Conservation (phyloP, 805 yeast genomes). For the Millerozyma miso region DNA sequence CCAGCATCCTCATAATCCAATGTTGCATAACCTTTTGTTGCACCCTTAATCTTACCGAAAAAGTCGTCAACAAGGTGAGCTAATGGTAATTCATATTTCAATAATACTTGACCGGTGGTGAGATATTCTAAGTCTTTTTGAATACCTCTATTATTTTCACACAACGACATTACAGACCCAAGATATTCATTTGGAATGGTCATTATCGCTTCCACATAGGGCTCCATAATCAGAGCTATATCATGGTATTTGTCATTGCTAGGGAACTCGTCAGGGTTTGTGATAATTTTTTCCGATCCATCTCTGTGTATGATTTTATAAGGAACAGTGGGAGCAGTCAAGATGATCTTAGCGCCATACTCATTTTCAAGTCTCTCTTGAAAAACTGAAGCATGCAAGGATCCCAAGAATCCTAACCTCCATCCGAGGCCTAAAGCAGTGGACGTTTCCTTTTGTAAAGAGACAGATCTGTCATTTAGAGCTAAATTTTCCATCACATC, state of each 20-base stretch:
- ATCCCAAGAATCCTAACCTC: conserved; percentile 93
- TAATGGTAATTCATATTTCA: conserved; percentile 79
- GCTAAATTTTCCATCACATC: conserved; percentile 87
- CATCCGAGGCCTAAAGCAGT: conserved; percentile 96
- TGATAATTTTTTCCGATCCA: conserved; percentile 61
- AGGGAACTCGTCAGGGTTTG: conserved; percentile 94
- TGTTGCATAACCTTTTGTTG: conserved; percentile 89
- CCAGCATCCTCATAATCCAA: conserved; percentile 94
- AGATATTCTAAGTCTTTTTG: conserved; percentile 77
- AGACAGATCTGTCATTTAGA: conserved; percentile 86
- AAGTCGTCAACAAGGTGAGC: conserved; percentile 92
- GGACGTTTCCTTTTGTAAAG: conserved; percentile 85
- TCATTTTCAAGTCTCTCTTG: conserved; percentile 89
- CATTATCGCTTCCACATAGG: conserved; percentile 85
- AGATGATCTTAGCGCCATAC: conserved; percentile 86
- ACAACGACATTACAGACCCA: conserved; percentile 81
- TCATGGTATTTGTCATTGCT: conserved; percentile 47
- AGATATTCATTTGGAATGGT: conserved; percentile 86
- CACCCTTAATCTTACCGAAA: conserved; percentile 87
- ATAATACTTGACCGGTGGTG: conserved; percentile 73
- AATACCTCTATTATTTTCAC: conserved; percentile 78
- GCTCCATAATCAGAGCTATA: conserved; percentile 63
- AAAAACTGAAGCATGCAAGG: conserved; percentile 92
- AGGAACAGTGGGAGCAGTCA: conserved; percentile 96
- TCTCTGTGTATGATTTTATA: conserved; percentile 68